Evolutionary conservation across 1,284 basidiomycete genomes (phyloP).

Genomic region (Pterula multifida): DNA sequence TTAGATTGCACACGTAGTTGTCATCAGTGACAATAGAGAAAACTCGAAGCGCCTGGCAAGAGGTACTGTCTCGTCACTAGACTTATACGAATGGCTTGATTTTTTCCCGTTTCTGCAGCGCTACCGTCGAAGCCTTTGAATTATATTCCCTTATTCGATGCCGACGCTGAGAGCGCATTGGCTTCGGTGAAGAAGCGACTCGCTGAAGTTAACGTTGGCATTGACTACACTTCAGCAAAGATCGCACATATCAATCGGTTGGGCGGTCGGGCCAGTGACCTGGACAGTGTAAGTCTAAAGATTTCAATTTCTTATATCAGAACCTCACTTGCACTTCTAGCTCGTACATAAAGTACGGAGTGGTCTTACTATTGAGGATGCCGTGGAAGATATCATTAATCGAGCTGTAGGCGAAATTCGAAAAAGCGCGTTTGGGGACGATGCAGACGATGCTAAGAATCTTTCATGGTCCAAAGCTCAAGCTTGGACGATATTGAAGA

Average conservation of each 20-base stretch:
- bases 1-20: constrained; percentile 82
- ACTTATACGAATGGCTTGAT: constrained; percentile 1
- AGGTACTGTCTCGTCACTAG: constrained; percentile 27
- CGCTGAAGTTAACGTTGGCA: constrained; percentile 38
- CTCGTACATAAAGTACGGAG: constrained; percentile 78
- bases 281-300: constrained; percentile 51
- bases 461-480: constrained; percentile 82
- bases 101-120: constrained; percentile 29
- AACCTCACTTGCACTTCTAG: constrained; percentile 22
- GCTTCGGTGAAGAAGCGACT: constrained; percentile 78
- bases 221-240: constrained; percentile 42
- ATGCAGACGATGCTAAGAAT: constrained; percentile 73
- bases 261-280: constrained; percentile 81
- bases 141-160: constrained; percentile 71
- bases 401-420: constrained; percentile 75
- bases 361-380: constrained; percentile 64
- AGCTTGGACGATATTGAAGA: constrained; percentile 77
- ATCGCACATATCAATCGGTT: constrained; percentile 53
- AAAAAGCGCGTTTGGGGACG: constrained; percentile 91
- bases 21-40: constrained; percentile 85
- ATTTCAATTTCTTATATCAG: background rate
- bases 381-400: constrained; percentile 81
- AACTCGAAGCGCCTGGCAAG: constrained; percentile 76
- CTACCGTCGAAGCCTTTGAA: constrained; percentile 81
- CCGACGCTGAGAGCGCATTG: constrained; percentile 71